Base-by-base conservation (phyloP, 2,329 filamentous ascomycete genomes). In the Hirsutella thompsonii region DNA sequence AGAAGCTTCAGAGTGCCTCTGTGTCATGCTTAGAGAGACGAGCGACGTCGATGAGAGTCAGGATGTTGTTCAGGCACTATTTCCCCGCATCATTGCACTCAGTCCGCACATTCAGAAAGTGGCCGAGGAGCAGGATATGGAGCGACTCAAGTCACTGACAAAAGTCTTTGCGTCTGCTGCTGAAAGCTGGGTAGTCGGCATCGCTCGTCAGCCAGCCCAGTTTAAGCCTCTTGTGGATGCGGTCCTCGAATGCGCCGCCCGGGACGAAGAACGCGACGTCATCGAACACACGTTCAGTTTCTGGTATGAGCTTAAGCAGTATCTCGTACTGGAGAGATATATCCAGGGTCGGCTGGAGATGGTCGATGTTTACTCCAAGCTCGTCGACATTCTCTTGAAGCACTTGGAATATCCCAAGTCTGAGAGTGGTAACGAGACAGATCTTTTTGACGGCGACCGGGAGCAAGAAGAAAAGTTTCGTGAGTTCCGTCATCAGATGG, bases 251-350 rank as follows among this genome's bases (percentile, higher is more conserved):
- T 94, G 88, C 55, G 89, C 86, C 45, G 77, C 83, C 10, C 76
- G 83, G 49, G 92, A 98, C 59, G 80, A 79, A 57, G 90, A 95
- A 41, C 79, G 83, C 46, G 92, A 98, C 49, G 87, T 89, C 4
- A 88, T 98, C 47, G 85, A 87, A 41, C 79, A 92, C 53, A 98
- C 93, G 0, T 98, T 98, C 63, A 79, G 79, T 50, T 96, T 98
- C 66, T 98, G 92, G 92, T 96, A 93, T 58, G 92, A 98, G 57
- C 73, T 98, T 37, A 98, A 98, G 68, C 88, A 95, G 59, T 95
- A 94, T 58, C 71, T 98, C 37, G 88, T 89, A 2, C 63, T 98
- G 40, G 90, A 96, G 29, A 82, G 82, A 49, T 98, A 95, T 57
- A 83, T 85, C 39, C 75, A 88, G 52, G 83, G 89, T 33, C 79